Evolutionary conservation across 129 eudicot genomes (phyloP).

Genomic region (Chrysanthemum makinoi): DNA sequence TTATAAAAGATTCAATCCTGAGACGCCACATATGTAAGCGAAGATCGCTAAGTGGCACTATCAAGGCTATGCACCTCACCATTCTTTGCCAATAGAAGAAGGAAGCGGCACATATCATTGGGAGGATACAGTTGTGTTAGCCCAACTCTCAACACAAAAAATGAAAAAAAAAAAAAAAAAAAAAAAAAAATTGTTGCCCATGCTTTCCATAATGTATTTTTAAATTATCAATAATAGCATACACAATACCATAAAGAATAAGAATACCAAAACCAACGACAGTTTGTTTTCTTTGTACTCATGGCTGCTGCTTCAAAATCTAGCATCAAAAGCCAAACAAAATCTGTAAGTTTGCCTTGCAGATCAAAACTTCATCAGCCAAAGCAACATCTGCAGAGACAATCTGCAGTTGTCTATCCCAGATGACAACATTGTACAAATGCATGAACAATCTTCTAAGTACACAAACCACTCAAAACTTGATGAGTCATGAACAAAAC

Average conservation of each 20-base stretch:
- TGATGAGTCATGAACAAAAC: conserved; percentile 33
- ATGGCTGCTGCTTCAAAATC: conserved; percentile 36
- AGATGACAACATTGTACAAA: conserved; percentile 46
- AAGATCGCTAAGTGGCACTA: conserved; percentile 22
- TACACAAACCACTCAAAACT: conserved; percentile 32
- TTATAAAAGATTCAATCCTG: conserved; percentile 19
- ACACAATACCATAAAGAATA: background rate
- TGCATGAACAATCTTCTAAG: conserved; percentile 37
- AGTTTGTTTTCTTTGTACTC: conserved; percentile 6
- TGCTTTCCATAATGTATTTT: conserved; percentile 1
- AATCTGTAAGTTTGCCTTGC: conserved; percentile 68
- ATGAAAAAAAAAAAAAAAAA: background rate
- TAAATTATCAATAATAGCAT: conserved; percentile 17
- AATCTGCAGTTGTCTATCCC: conserved; percentile 39
- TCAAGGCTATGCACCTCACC: conserved; percentile 16
- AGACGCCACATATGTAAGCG: conserved; percentile 8
- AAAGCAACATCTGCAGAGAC: conserved; percentile 19
- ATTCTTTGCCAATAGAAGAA: background rate
- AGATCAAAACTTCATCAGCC: conserved; percentile 37
- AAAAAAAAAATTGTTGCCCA: background rate
- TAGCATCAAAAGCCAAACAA: conserved; percentile 32
- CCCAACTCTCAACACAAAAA: conserved; percentile 21
- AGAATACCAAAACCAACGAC: conserved; percentile 8
- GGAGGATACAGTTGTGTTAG: conserved; percentile 16
- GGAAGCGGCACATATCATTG: conserved; percentile 12